Evolutionary conservation across 2,329 filamentous ascomycete species (phyloP).

Genomic region (Stylonectria norvegica): DNA sequence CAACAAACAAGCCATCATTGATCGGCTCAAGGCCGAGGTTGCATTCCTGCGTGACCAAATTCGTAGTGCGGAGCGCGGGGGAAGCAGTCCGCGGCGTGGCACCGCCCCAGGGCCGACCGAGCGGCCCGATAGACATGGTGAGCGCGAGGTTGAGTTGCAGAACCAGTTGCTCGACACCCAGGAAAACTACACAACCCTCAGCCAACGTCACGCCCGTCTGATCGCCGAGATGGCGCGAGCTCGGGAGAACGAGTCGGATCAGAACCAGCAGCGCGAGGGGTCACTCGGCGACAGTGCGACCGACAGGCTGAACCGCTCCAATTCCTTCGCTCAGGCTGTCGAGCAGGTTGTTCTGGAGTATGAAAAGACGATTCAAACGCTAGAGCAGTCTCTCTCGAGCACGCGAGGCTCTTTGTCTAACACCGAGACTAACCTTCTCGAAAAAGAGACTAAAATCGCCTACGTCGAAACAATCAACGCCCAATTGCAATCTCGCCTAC

Average conservation of each 20-base stretch:
- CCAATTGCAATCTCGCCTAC: slow-evolving; percentile 84
- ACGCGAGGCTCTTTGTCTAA: slow-evolving; percentile 79
- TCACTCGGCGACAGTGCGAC: slow-evolving; percentile 73
- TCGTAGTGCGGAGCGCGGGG: slow-evolving; percentile 63
- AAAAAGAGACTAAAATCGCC: slow-evolving; percentile 90
- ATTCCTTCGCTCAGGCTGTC: slow-evolving; percentile 91
- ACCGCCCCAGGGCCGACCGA: slow-evolving; percentile 57
- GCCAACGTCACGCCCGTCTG: slow-evolving; percentile 89
- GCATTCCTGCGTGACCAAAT: slow-evolving; percentile 93
- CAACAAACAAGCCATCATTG: slow-evolving; percentile 91
- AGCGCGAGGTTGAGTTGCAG: slow-evolving; percentile 85
- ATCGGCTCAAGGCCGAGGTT: slow-evolving; percentile 89
- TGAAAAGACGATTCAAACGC: slow-evolving; percentile 93
- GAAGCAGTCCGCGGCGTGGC: slow-evolving; percentile 53
- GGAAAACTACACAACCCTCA: slow-evolving; percentile 90
- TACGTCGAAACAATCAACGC: slow-evolving; percentile 89
- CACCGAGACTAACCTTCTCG: slow-evolving; percentile 81
- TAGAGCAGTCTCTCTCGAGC: slow-evolving; percentile 87
- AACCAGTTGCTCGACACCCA: slow-evolving; percentile 90
- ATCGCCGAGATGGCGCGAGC: slow-evolving; percentile 91
- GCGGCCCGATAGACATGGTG: slow-evolving; percentile 72
- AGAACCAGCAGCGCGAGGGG: slow-evolving; percentile 53
- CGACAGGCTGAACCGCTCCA: slow-evolving; percentile 88
- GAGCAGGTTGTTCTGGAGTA: slow-evolving; percentile 97
- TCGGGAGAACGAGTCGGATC: slow-evolving; percentile 63